phyloP scores from a whole-genome alignment of 2,329 filamentous ascomycete species.

The Stachybotrys chartarum region DNA sequence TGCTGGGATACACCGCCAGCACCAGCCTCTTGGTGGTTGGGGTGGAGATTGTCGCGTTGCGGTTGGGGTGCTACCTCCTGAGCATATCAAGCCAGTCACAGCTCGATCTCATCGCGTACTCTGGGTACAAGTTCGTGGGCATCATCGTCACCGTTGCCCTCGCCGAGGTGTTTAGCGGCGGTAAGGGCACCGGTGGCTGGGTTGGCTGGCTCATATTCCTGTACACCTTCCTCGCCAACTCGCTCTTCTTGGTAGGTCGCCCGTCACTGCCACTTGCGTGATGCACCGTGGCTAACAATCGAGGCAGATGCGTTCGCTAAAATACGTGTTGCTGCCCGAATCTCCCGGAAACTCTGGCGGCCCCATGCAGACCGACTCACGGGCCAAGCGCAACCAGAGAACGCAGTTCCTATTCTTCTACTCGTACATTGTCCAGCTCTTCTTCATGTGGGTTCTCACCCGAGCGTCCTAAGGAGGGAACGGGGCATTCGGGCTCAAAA shows the following conservation, averaged over 20 bases:
- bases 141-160: constrained; percentile 83
- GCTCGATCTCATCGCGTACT: constrained; percentile 90
- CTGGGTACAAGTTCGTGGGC: constrained; percentile 97
- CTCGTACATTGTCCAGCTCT: constrained; percentile 86
- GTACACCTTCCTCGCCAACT: constrained; percentile 91
- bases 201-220: constrained; percentile 81
- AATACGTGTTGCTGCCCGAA: constrained; percentile 92
- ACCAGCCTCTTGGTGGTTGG: constrained; percentile 76
- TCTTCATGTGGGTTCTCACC: constrained; percentile 81
- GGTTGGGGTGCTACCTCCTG: constrained; percentile 87
- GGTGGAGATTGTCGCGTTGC: constrained; percentile 83
- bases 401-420: constrained; percentile 93
- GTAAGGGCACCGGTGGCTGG: constrained; percentile 80
- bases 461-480: constrained; percentile 23
- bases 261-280: background rate
- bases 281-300: constrained; percentile 7
- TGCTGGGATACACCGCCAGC: constrained; percentile 83
- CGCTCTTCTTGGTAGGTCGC: constrained; percentile 76
- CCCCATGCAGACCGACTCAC: constrained; percentile 64
- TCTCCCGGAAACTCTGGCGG: constrained; percentile 58
- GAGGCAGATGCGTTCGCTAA: constrained; percentile 76
- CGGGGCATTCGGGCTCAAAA: background rate
- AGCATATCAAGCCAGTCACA: constrained; percentile 93
- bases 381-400: constrained; percentile 77
- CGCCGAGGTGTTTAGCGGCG: constrained; percentile 69